Evolutionary conservation across 176 grass and related monocot genomes (phyloP).

Genomic region (Musa beccarii): DNA sequence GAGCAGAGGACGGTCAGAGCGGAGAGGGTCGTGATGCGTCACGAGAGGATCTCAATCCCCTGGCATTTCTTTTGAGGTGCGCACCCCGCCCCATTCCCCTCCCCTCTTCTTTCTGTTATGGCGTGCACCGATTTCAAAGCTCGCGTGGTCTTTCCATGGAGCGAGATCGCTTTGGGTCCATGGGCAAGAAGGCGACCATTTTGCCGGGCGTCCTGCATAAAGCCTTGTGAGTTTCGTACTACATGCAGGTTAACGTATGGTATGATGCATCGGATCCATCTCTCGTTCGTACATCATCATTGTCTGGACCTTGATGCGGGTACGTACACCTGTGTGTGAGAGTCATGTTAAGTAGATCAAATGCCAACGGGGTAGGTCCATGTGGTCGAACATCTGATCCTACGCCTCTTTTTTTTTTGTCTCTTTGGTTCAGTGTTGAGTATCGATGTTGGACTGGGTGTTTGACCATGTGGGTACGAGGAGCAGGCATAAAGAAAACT

Average conservation of each 20-base stretch:
- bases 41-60: neutral
- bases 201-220: neutral
- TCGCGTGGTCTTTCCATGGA: neutral
- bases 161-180: neutral
- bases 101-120: neutral
- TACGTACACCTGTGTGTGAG: no score
- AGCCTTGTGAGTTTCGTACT: neutral
- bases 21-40: neutral
- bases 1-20: neutral
- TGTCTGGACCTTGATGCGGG: no score
- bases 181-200: neutral
- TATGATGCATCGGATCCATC: no score
- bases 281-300: no score
- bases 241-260: neutral
- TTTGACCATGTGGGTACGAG: no score
- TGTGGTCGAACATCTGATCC: no score
- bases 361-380: no score
- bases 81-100: neutral
- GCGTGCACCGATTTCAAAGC: neutral
- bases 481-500: no score
- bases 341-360: no score
- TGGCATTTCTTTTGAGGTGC: constrained; percentile 6
- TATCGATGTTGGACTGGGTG: no score
- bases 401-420: no score
- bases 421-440: no score